These are phyloP conservation scores for Ogataea allantospora DNA, from an alignment of 805 yeast species.

Conservation along the genomic window DNA sequence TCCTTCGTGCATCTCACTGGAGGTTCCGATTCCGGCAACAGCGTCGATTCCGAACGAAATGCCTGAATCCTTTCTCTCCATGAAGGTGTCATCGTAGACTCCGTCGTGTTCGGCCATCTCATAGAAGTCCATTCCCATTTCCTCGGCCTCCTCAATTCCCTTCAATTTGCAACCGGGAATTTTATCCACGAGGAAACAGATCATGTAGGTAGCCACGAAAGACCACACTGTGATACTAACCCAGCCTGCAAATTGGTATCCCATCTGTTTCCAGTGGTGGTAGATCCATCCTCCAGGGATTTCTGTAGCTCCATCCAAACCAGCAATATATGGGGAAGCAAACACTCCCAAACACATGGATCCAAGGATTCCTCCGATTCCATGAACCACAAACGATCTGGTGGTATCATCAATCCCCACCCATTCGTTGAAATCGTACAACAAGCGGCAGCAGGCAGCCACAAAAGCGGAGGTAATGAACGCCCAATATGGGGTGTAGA, in stretches of 20 bases:
- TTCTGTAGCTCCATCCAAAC: constrained; percentile 42
- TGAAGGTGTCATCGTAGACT: constrained; percentile 10
- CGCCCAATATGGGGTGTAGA: constrained; percentile 46
- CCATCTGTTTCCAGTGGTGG: constrained; percentile 45
- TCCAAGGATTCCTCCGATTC: constrained; percentile 48
- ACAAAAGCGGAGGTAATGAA: constrained; percentile 41
- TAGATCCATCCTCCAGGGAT: constrained; percentile 48
- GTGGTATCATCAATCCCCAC: constrained; percentile 46
- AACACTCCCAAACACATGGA: constrained; percentile 44
- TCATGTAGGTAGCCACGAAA: constrained; percentile 38
- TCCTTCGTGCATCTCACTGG: constrained; percentile 20
- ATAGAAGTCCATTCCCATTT: constrained; percentile 48
- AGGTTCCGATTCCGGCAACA: constrained; percentile 9
- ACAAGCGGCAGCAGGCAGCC: constrained; percentile 38
- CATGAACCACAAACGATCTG: constrained; percentile 45
- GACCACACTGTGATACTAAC: constrained; percentile 45
- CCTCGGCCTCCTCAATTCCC: constrained; percentile 45
- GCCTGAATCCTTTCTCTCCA: neutral
- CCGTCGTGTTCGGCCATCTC: constrained; percentile 46
- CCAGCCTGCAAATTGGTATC: constrained; percentile 47
- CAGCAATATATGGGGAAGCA: constrained; percentile 43
- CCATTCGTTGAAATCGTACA: constrained; percentile 38
- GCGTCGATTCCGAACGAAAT: neutral
- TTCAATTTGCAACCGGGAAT: constrained; percentile 51
- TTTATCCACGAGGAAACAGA: constrained; percentile 47